These are phyloP conservation scores for Trichosporon sp. DNA, from an alignment of 1,284 basidiomycete genomes.

Conservation along the genomic window DNA sequence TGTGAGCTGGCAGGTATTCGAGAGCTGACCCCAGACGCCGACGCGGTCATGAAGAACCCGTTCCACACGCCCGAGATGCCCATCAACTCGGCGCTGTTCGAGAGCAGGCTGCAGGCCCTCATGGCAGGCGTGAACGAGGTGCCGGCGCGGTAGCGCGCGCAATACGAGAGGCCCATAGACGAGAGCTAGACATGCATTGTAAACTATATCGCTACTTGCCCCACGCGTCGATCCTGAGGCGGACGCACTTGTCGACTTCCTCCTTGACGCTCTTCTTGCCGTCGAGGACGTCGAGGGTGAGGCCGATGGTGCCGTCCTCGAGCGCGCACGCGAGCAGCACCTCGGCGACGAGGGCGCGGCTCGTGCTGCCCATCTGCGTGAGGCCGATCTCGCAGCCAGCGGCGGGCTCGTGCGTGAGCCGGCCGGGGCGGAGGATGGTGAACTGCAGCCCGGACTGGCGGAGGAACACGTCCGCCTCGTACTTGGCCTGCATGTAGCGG, in stretches of 20 bases:
- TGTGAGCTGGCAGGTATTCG: conserved; percentile 54
- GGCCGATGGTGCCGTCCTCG: conserved; percentile 58
- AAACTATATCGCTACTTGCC: not conserved
- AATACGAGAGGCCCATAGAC: too few relatives aligned
- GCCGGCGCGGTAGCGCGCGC: not conserved
- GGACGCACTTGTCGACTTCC: conserved; percentile 63
- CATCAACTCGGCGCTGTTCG: conserved; percentile 85
- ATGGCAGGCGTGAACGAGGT: conserved; percentile 36
- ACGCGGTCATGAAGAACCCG: conserved; percentile 98
- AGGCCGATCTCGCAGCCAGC: conserved; percentile 58
- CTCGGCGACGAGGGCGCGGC: conserved; percentile 62
- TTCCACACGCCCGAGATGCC: conserved; percentile 99
- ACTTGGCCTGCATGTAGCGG: conserved; percentile 60
- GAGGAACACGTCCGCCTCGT: conserved; percentile 66
- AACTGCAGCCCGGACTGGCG: conserved; percentile 59
- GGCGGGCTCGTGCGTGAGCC: conserved; percentile 57
- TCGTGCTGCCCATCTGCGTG: conserved; percentile 52
- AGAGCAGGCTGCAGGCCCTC: conserved; percentile 55
- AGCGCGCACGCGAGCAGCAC: conserved; percentile 57
- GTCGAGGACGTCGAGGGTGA: conserved; percentile 62
- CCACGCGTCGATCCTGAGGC: conserved; percentile 48
- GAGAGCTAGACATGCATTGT: not conserved
- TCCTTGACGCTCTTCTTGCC: conserved; percentile 57
- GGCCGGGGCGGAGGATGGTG: conserved; percentile 66
- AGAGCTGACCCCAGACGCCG: conserved; percentile 52